phyloP scores from a whole-genome alignment of 192 early-diverging fungal species.

The Coemansia reversa region DNA sequence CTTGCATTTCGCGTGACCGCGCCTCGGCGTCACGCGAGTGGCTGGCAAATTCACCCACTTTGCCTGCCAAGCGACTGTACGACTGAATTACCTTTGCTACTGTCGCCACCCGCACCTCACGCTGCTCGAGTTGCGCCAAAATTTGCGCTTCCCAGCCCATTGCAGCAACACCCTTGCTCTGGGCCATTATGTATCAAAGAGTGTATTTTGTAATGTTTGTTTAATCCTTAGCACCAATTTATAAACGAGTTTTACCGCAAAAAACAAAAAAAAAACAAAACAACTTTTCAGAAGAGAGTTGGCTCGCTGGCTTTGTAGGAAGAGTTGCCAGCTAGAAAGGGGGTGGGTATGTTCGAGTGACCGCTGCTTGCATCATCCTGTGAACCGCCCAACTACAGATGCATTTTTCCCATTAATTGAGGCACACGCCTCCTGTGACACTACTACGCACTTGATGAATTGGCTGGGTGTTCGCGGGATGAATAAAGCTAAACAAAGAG shows the following conservation, averaged over 20 bases:
- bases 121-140: constrained; percentile 46
- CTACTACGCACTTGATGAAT: neutral
- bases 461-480: neutral
- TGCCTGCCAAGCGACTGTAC: constrained; percentile 43
- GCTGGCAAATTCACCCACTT: constrained; percentile 46
- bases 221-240: neutral
- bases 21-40: constrained; percentile 45
- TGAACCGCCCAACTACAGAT: neutral
- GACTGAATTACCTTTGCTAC: constrained; percentile 51
- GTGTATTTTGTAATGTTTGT: neutral
- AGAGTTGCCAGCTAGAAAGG: no score
- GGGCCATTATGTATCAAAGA: constrained; percentile 14
- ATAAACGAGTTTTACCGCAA: neutral
- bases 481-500: neutral
- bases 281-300: neutral
- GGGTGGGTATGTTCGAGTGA: neutral
- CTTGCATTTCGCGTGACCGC: constrained; percentile 43
- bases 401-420: neutral
- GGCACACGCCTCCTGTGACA: neutral
- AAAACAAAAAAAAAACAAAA: constrained; percentile 4
- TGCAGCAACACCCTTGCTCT: constrained; percentile 11
- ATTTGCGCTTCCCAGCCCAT: constrained; percentile 46
- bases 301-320: neutral
- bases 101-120: constrained; percentile 47
- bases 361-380: neutral